Conservation (phyloP, 148 eudicot species). For the Cornus kousa region DNA sequence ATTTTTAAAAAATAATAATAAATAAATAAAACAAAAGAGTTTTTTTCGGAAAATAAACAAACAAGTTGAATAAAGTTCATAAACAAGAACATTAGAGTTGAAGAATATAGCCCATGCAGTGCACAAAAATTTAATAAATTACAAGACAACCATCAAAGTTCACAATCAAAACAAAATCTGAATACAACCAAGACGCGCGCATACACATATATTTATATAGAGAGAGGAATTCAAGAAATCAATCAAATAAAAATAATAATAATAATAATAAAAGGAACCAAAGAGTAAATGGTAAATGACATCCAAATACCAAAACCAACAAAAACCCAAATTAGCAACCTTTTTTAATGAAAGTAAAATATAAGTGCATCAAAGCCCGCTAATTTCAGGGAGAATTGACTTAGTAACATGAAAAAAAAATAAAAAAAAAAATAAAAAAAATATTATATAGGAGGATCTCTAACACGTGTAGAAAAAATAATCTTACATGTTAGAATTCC, state of each 20-base stretch:
- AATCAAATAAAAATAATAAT: neutral
- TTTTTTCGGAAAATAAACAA: neutral
- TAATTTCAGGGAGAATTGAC: neutral
- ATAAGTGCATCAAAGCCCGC: neutral
- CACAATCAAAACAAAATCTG: neutral
- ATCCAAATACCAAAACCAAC: neutral
- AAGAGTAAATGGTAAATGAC: neutral
- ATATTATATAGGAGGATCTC: no score
- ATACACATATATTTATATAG: neutral
- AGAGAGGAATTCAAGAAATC: neutral
- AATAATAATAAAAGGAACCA: neutral
- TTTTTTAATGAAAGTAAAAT: neutral
- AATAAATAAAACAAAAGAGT: neutral
- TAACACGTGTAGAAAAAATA: no score
- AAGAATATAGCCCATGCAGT: slow-evolving; percentile 7
- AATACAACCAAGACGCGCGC: neutral
- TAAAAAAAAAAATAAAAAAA: no score
- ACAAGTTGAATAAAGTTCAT: neutral
- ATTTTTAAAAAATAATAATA: neutral
- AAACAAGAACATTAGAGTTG: slow-evolving; percentile 1
- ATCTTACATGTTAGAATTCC: no score
- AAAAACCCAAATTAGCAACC: neutral
- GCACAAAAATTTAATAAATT: no score
- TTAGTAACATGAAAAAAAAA: neutral
- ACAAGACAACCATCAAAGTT: neutral